phyloP scores from a whole-genome alignment of 345 rosid genomes.

The Geranium rotundifolium region DNA sequence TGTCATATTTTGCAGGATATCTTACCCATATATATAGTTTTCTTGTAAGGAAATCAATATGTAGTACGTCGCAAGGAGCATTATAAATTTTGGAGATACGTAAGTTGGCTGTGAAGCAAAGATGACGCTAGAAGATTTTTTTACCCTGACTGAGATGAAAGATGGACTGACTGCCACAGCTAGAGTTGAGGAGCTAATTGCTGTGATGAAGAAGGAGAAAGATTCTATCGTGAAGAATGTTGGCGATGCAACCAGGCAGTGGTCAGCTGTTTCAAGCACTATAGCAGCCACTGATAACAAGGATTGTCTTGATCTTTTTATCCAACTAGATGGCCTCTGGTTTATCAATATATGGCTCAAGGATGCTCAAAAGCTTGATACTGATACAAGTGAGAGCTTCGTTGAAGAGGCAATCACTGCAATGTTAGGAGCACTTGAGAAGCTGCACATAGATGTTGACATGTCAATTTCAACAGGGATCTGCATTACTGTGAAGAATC shows the following conservation, averaged over 20 bases:
- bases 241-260: conserved; percentile 74
- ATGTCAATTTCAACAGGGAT: conserved; percentile 64
- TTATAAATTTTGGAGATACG: conserved; percentile 22
- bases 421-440: conserved; percentile 59
- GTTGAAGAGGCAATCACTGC: conserved; percentile 66
- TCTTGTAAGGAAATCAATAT: conserved; percentile 26
- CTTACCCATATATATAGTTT: conserved; percentile 5
- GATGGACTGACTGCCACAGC: conserved; percentile 73
- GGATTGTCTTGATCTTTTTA: conserved; percentile 86
- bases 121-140: conserved; percentile 93
- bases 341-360: conserved; percentile 69
- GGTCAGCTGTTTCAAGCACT: conserved; percentile 81
- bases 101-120: conserved; percentile 30
- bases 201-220: conserved; percentile 65
- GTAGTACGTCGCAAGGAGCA: conserved; percentile 15
- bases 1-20: conserved; percentile 23
- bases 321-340: conserved; percentile 63
- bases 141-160: conserved; percentile 74
- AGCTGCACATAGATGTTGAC: conserved; percentile 52
- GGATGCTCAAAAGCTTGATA: conserved; percentile 40
- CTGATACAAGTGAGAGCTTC: conserved; percentile 35
- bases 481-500: conserved; percentile 51
- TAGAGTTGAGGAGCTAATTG: conserved; percentile 66
- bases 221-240: conserved; percentile 46
- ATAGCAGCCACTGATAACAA: conserved; percentile 68